Base-by-base conservation (phyloP, 495 filamentous ascomycete species). In the Penicillium cinerascens region DNA sequence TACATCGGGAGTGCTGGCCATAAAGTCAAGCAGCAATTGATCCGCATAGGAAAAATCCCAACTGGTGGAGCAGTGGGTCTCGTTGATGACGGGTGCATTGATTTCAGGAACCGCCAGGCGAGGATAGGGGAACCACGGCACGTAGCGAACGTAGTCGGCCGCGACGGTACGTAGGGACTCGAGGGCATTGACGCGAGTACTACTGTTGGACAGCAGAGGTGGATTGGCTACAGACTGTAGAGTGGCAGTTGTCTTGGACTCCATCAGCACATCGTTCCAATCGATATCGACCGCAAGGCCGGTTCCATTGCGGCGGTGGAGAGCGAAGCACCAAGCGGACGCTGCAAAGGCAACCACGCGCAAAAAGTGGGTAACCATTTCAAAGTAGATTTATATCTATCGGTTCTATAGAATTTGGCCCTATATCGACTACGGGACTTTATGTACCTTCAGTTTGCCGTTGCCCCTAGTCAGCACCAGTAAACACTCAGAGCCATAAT, bases 241-340 rank as follows among this genome's bases (percentile, higher is more conserved):
- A n/a, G 52, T 55, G 17, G 45, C 27, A 16, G 39, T 45, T 25
- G 45, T 44, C 22, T 44, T 49, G 29, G 45, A 55, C 40, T 55
- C 41, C 26, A 49, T 55, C 35, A 44, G n/a, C 11, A 45, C 40
- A 27, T 44, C 16, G 39, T 45, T 16, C 46, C 52, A 49, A 21
- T 55, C 20, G 16, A 55, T 44, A 18, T 44, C 20, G 26, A 55
- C 21, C 7, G 18, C 16, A 6, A 44, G 22, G n/a, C 18, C 23
- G 10, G 25, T 18, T 29, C 18, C 22, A 11, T 25, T 21, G 42
- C 17, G 17, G 23, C 29, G 17, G 4, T 15, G 37, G 8, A 49
- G 26, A 36, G 45, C 40, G 6, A 37, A 9, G n/a, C 25, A 44
- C 4, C 33, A 13, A 8, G 25, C 25, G 25, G 25, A 26, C 25